Evolutionary conservation across 2,329 filamentous ascomycete species (phyloP), one percentile per base, ranked within the genome.

Genomic region (Fusarium metavorans): DNA sequence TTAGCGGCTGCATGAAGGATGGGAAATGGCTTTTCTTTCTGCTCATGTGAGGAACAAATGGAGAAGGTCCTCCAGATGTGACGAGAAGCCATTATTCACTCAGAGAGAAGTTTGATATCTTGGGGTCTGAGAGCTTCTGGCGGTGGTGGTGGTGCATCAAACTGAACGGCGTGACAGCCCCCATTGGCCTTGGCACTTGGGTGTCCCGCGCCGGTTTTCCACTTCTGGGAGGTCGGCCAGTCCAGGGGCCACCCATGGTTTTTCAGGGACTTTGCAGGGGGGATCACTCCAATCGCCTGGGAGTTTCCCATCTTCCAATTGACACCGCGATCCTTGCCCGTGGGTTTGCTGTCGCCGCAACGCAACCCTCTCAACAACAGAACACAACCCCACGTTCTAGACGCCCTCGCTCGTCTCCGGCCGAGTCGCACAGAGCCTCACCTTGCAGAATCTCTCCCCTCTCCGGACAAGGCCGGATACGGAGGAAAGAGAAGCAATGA

Each of bases 331-430:
- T 58, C 64, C 48, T 50, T 73, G 45, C 48, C 60, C 63, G 66
- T 72, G 60, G 45, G 45, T 50, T 34, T 61, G 11, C 67, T 32
- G 58, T 14, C 30, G 45, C 45, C 23, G 45, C 45, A 30, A 30
- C 60, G 48, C 25, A 52, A 52, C 48, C 48, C 27, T 52, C 48
- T 52, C 62, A 50, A 23, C 58, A 50, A 57, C 71, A 71, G 30
- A 30, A 30, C 27, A 30, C 39, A 61, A 72, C 74, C 52, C 66
- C 66, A 66, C 58, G 70, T 68, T 76, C 75, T 76, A 66, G 72
- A 74, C 65, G 54, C 54, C 35, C 37, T 74, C 64, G 64, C 74
- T 66, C 64, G 72, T 75, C 58, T 72, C 72, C 64, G 64, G 57
- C 72, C 62, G 67, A 54, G 62, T 70, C 57, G 63, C 43, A 45